Evolutionary conservation across 805 yeast genomes (phyloP).

Genomic region (Ogataea methanolica): DNA sequence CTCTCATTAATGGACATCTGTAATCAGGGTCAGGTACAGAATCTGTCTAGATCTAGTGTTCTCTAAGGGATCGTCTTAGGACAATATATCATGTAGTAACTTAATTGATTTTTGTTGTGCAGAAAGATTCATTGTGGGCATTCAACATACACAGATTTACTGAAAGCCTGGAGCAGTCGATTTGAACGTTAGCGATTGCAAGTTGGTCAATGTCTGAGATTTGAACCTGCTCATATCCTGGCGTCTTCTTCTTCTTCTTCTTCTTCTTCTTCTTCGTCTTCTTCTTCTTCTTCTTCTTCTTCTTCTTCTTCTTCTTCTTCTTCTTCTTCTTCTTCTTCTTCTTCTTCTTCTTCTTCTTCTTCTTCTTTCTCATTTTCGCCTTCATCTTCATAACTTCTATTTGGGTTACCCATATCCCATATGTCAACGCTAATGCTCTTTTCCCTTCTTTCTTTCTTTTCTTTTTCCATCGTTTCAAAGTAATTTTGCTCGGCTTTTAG

Average conservation of each 20-base stretch:
- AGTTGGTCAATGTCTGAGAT: too few relatives aligned
- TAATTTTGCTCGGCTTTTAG: conserved; percentile 68
- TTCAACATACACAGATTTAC: too few relatives aligned
- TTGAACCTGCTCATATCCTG: too few relatives aligned
- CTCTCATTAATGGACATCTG: too few relatives aligned
- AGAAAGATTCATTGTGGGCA: too few relatives aligned
- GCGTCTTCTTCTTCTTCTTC: conserved; percentile 20
- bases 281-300: conserved; percentile 7
- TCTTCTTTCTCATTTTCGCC: conserved; percentile 17
- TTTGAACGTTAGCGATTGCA: too few relatives aligned
- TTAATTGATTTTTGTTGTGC: too few relatives aligned
- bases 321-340: conserved; percentile 18
- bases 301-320: conserved; percentile 9
- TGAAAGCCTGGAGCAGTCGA: too few relatives aligned
- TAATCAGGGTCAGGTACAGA: too few relatives aligned
- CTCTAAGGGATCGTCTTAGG: too few relatives aligned
- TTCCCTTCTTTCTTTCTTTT: conserved; percentile 56
- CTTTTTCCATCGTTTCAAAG: conserved; percentile 64
- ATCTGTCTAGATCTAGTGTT: too few relatives aligned
- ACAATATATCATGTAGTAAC: too few relatives aligned
- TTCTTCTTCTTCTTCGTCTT: conserved; percentile 17
- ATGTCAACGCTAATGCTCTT: conserved; percentile 52
- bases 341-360: conserved; percentile 23
- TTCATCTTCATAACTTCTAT: conserved; percentile 35
- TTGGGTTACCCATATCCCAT: conserved; percentile 78